Conservation (phyloP, 129 eudicot genomes). For the Pittosporum tobira region DNA sequence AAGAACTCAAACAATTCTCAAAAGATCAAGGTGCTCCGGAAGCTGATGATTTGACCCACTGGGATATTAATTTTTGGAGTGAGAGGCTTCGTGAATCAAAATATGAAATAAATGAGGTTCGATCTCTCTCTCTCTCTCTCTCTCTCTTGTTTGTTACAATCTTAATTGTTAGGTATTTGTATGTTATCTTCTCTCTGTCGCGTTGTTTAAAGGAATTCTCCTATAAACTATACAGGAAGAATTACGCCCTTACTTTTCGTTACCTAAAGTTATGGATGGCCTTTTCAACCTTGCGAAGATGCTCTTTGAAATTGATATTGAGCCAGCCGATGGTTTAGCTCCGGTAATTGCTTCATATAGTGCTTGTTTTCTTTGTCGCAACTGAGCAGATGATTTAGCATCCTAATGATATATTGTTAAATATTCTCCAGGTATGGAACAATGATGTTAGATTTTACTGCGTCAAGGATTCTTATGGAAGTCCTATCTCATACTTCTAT, state of each 20-base stretch:
- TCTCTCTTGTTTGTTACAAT: background rate
- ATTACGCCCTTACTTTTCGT: conserved; percentile 81
- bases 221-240: conserved; percentile 62
- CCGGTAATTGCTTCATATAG: conserved; percentile 40
- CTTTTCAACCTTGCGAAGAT: conserved; percentile 79
- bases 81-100: conserved; percentile 96
- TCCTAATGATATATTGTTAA: conserved; percentile 7
- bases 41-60: conserved; percentile 68
- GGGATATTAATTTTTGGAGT: conserved; percentile 92
- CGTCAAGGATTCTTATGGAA: conserved; percentile 73
- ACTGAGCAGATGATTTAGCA: background rate
- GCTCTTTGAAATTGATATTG: conserved; percentile 71
- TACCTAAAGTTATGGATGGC: conserved; percentile 97
- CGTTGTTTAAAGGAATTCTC: background rate
- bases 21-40: conserved; percentile 80
- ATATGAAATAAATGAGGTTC: conserved; percentile 89
- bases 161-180: too few relatives aligned
- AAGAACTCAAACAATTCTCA: conserved; percentile 62
- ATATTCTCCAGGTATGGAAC: conserved; percentile 82
- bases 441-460: conserved; percentile 67
- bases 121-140: conserved; percentile 6
- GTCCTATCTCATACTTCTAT: conserved; percentile 76
- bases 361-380: background rate
- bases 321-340: conserved; percentile 81
- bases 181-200: background rate